These are phyloP conservation scores for Bromus sterilis DNA, from an alignment of 176 grass and related monocot species.

Conservation along the genomic window DNA sequence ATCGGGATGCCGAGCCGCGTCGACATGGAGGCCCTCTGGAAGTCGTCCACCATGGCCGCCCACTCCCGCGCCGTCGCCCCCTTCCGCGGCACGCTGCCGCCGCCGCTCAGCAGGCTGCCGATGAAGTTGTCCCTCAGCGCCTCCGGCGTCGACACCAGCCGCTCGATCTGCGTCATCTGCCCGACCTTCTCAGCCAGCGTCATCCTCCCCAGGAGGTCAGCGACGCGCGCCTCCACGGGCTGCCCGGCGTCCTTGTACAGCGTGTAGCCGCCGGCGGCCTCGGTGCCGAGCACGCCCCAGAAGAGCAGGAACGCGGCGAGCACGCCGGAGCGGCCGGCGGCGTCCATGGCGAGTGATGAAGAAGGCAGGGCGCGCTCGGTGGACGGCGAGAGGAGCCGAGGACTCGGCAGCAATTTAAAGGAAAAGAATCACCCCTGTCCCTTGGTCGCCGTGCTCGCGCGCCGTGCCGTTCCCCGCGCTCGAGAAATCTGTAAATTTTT, in stretches of 20 bases:
- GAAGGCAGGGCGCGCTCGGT: neutral
- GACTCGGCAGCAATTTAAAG: neutral
- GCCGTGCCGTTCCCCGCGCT: neutral
- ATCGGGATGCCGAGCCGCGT: conserved; percentile 82
- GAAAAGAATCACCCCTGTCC: conserved; percentile 22
- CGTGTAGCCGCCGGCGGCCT: conserved; percentile 25
- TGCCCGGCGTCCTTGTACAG: conserved; percentile 56
- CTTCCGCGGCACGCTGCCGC: conserved; percentile 63
- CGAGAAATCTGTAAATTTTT: neutral
- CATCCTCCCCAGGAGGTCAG: conserved; percentile 57
- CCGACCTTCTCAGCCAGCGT: conserved; percentile 87
- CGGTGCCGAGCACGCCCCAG: conserved; percentile 24
- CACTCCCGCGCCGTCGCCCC: conserved; percentile 52
- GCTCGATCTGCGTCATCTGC: conserved; percentile 95
- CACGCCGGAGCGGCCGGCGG: neutral
- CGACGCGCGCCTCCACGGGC: conserved; percentile 44
- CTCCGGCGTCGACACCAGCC: conserved; percentile 50
- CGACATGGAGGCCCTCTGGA: conserved; percentile 51
- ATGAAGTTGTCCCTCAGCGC: conserved; percentile 72
- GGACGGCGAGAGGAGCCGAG: neutral
- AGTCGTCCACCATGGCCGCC: conserved; percentile 58
- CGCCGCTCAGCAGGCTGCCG: conserved; percentile 83
- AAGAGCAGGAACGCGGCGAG: conserved; percentile 36
- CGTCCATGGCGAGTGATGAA: neutral
- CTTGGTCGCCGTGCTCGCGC: neutral